A percentile compares a stretch with the other conserved stretches of the same genome.
Evolutionary conservation across 441 rosid genomes (phyloP).

Genomic region (Pelargonium myrrhifolium): DNA sequence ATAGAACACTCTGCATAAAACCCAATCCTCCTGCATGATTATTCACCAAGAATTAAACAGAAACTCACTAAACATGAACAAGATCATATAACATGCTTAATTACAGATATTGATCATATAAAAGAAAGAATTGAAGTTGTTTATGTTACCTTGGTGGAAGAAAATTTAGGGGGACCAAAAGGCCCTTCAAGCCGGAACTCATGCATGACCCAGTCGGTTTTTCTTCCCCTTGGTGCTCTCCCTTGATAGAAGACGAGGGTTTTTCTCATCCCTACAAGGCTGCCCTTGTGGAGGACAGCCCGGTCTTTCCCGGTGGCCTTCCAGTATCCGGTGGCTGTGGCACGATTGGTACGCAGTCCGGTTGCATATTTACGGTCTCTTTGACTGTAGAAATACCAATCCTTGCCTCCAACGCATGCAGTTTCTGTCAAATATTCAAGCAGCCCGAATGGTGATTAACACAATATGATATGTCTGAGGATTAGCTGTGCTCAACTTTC

Average conservation of each 20-base stretch:
- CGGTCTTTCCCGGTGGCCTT: slow-evolving; percentile 61
- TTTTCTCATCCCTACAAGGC: slow-evolving; percentile 54
- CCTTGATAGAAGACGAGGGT: slow-evolving; percentile 59
- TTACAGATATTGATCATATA: too few species aligned
- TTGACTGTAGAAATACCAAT: slow-evolving; percentile 57
- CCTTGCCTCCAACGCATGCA: slow-evolving; percentile 52
- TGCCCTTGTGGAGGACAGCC: slow-evolving; percentile 29
- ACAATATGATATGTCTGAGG: not conserved
- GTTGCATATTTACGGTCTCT: slow-evolving; percentile 59
- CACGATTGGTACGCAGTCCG: slow-evolving; percentile 35
- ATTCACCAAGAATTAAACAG: too few species aligned
- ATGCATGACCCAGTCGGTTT: slow-evolving; percentile 61
- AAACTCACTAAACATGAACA: too few species aligned
- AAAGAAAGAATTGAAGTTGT: too few species aligned
- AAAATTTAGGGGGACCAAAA: slow-evolving; percentile 23
- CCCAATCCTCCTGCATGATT: slow-evolving; percentile 56
- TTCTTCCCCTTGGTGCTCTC: slow-evolving; percentile 57
- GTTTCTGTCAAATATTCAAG: not conserved
- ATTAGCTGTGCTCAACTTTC: not conserved
- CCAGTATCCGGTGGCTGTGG: slow-evolving; percentile 41
- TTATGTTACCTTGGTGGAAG: slow-evolving; percentile 36
- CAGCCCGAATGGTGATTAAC: not conserved
- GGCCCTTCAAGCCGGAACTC: slow-evolving; percentile 47
- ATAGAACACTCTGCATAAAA: slow-evolving; percentile 42
- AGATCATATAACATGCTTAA: too few species aligned